These are phyloP conservation scores for Aspergillus quadricinctus DNA, from an alignment of 2,329 filamentous ascomycete genomes.

Conservation along the genomic window DNA sequence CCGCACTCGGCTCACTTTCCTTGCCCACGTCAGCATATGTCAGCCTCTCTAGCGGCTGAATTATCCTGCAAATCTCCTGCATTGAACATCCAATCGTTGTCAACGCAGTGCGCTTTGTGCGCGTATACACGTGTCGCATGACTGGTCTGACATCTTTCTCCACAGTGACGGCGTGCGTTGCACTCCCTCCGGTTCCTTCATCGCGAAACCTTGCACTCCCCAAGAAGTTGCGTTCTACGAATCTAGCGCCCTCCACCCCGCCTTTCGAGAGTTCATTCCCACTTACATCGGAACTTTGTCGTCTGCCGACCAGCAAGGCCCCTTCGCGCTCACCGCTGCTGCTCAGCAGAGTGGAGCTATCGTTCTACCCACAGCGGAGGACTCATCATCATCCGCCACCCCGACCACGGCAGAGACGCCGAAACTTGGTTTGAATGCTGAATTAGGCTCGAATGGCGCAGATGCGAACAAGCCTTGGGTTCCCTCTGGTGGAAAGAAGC, in stretches of 20 bases:
- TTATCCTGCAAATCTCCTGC: not conserved
- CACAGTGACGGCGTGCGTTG: constrained; percentile 83
- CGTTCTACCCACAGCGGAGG: constrained; percentile 22
- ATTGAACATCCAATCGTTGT: not conserved
- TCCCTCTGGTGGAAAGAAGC: constrained; percentile 55
- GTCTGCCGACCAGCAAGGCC: constrained; percentile 53
- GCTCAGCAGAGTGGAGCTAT: constrained; percentile 47
- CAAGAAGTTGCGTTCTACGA: constrained; percentile 90
- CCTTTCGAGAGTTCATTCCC: constrained; percentile 78
- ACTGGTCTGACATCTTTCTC: not conserved
- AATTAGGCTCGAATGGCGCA: constrained; percentile 12
- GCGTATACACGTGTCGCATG: not conserved
- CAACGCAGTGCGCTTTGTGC: not conserved
- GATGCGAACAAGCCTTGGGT: constrained; percentile 34
- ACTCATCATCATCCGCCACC: constrained; percentile 16
- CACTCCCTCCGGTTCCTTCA: constrained; percentile 74
- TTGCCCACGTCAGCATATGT: constrained; percentile 8
- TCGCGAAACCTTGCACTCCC: constrained; percentile 89
- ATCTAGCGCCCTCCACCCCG: constrained; percentile 62
- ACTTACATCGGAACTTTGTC: constrained; percentile 74
- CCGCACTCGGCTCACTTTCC: not conserved
- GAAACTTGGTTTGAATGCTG: constrained; percentile 1
- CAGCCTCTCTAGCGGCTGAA: not conserved
- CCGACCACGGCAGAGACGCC: constrained; percentile 13
- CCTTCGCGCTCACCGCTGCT: constrained; percentile 41